phyloP scores from a whole-genome alignment of 2,329 filamentous ascomycete genomes.

The Fusarium robinianum region DNA sequence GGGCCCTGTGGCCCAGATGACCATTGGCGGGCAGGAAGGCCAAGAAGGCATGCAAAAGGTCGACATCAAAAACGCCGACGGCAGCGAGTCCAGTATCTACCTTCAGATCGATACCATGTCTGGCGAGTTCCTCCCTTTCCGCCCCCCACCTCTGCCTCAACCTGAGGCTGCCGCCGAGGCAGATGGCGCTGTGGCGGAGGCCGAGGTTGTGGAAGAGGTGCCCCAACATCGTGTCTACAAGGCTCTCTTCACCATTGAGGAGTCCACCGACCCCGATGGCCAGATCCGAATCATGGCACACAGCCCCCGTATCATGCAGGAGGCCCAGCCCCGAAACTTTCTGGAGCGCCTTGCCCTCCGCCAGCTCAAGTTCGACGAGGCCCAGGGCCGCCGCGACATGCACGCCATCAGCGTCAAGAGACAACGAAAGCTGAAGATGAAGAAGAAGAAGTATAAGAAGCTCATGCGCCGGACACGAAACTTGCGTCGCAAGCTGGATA shows the following conservation, averaged over 20 bases:
- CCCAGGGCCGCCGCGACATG: conserved; percentile 62
- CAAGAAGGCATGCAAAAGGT: conserved; percentile 56
- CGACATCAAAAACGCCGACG: conserved; percentile 60
- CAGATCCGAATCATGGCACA: conserved; percentile 65
- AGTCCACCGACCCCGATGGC: conserved; percentile 63
- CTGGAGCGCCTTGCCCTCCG: conserved; percentile 71
- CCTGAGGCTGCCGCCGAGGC: conserved; percentile 55
- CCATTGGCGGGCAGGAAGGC: conserved; percentile 48
- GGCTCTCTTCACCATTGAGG: conserved; percentile 69
- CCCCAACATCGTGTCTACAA: conserved; percentile 63
- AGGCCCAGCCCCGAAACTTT: conserved; percentile 59
- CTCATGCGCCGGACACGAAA: conserved; percentile 91
- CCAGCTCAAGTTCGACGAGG: conserved; percentile 63
- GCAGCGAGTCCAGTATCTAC: conserved; percentile 61
- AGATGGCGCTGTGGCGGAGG: conserved; percentile 39
- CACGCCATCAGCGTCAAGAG: conserved; percentile 87
- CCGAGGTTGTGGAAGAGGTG: conserved; percentile 42
- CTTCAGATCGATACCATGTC: conserved; percentile 71
- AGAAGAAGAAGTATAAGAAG: conserved; percentile 99
- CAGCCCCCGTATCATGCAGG: conserved; percentile 60
- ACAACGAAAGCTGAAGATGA: conserved; percentile 96
- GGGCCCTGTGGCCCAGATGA: conserved; percentile 59
- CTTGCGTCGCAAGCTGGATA: conserved; percentile 81
- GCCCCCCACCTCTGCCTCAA: conserved; percentile 78
- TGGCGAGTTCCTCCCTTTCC: conserved; percentile 77